These are phyloP conservation scores for Lipomyces chichibuensis DNA, from an alignment of 805 yeast species.

Conservation along the genomic window DNA sequence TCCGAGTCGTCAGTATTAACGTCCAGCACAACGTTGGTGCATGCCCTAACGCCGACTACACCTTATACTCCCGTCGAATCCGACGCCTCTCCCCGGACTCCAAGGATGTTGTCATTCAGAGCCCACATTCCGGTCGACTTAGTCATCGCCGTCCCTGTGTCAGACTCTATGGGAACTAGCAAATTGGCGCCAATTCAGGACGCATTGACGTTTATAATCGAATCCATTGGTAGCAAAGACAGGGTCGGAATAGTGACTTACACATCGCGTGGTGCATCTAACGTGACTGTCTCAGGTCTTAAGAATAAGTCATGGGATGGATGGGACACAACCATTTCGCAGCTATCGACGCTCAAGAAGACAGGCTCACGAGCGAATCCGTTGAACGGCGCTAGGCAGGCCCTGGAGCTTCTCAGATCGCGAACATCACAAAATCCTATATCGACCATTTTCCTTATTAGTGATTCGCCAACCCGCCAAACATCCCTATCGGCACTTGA, in stretches of 20 bases:
- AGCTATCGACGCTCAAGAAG: slow-evolving; percentile 8
- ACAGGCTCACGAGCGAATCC: slow-evolving; percentile 11
- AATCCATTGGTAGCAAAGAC: slow-evolving; percentile 15
- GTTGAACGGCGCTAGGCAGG: slow-evolving; percentile 15
- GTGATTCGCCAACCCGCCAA: slow-evolving; percentile 8
- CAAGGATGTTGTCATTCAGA: background rate
- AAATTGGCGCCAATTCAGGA: slow-evolving; percentile 10
- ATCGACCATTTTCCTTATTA: slow-evolving; percentile 11
- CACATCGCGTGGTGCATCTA: slow-evolving; percentile 10
- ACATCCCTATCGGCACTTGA: slow-evolving; percentile 8
- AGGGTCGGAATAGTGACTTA: slow-evolving; percentile 21
- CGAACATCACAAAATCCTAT: slow-evolving; percentile 13
- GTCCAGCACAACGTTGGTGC: background rate
- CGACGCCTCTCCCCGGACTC: background rate
- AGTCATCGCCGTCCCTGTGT: slow-evolving; percentile 20
- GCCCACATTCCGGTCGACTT: slow-evolving; percentile 25
- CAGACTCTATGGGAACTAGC: slow-evolving; percentile 7
- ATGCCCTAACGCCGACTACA: slow-evolving; percentile 5
- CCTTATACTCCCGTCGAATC: background rate
- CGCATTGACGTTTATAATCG: slow-evolving; percentile 17
- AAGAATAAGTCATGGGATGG: slow-evolving; percentile 22
- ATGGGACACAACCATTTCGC: slow-evolving; percentile 15
- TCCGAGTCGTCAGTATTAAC: background rate
- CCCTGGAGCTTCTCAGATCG: slow-evolving; percentile 14
- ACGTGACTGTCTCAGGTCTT: slow-evolving; percentile 15